Evolutionary conservation across 305 asterid species (phyloP), one percentile per base, ranked within the genome.

Genomic region (Lippia alba): DNA sequence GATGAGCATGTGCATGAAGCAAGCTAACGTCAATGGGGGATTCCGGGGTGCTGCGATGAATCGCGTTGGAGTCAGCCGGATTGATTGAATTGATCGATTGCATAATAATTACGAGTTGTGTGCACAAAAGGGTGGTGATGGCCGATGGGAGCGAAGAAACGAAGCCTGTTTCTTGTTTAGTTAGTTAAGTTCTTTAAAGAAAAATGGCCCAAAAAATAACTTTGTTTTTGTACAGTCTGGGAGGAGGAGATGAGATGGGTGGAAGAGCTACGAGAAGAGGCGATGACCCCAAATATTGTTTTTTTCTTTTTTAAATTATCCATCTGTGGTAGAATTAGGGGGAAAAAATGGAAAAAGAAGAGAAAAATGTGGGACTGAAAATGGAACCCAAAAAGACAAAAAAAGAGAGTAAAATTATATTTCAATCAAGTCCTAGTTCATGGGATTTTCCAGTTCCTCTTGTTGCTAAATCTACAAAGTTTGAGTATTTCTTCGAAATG

Each of bases 1-100:
- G 66, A 72, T 76, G 75, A 81, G 85, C 60, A 71, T 88, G 89
- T 80, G 90, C 64, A 76, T 85, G 82, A 84, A 84, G 78, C 89
- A 83, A 67, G 97, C 85, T 0, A 78, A 86, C 49, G 84, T 59
- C 54, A 81, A 79, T 41, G 88, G 84, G 62, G 90, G 92, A 0
- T 89, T 85, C 58, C 77, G 91, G 79, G 81, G 85, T 84, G 84
- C 85, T 8, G 85, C 86, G 24, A 77, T 82, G 81, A 88, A 87
- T 61, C 82, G 89, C 34, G 74, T 93, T 24, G 94, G 96, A 40
- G 74, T 89, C 36, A 78, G 86, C 77, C 84, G 87, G 76, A 65
- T 83, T 18, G 97, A 93, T 69, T 90, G 70, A 76, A 6, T 34
- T 36, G 9, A 36, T 36, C 9, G 41, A 24, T 3, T 24, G 30